Base-by-base conservation (phyloP, 2,329 filamentous ascomycete species). In the Ceratocystiopsis minuta region DNA sequence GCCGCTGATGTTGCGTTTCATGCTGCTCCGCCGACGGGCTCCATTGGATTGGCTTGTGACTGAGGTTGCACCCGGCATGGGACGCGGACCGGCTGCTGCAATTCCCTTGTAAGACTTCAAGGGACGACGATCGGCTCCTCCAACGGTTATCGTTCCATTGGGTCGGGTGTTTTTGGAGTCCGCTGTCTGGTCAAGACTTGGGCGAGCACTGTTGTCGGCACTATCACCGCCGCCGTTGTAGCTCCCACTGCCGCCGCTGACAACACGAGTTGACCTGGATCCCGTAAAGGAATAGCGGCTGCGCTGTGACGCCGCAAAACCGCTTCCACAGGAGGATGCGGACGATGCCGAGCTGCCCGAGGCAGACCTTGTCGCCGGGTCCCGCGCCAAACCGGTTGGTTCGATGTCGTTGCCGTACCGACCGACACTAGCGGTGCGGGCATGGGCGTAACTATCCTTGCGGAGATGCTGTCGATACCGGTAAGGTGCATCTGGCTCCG, bases 391-490 rank as follows among this genome's bases (percentile, higher is more conserved):
- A 6, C 66, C 66, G 9, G 61, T 67, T 0, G 63, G 58, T 33
- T 58, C 59, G 38, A 66, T 62, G 42, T 67, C 63, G 34, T 60
- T 56, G 18, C 65, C 64, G 47, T 68, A 66, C 35, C 59, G 60
- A 35, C 70, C 69, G 48, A 67, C 62, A 47, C 71, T 77, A 42
- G 74, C 72, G 15, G 75, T 68, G 46, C 75, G 71, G 40, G 74
- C 75, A 55, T 76, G 70, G 36, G 76, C 75, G 52, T 84, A 81
- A 59, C 78, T 82, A 49, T 81, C 70, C 58, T 76, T 80, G 48
- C 74, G 68, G 47, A 83, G 62, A 54, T 84, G 78, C 18, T 74
- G 67, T 47, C 68, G 74, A 57, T 87, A 87, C 31, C 66, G 66
- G 51, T 75, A 80, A 11, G 78, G 72, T 1, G 74, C 71, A 36